Conservation (phyloP, 1,284 basidiomycete species). For the Ceratobasidium sp. region DNA sequence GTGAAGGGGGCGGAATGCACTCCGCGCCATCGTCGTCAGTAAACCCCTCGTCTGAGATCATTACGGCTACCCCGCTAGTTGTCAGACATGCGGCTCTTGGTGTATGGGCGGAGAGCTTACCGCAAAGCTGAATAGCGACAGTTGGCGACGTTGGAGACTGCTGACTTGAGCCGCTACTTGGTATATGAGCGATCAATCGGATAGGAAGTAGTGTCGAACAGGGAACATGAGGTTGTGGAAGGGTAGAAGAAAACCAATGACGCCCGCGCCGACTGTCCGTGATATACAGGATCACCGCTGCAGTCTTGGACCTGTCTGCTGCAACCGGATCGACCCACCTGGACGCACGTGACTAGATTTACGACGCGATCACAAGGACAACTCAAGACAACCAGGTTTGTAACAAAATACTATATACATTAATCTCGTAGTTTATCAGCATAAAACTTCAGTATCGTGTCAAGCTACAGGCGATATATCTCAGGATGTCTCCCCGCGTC, state of each 20-base stretch:
- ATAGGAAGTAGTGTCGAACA: constrained; percentile 27
- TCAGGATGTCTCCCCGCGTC: not conserved
- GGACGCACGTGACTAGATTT: constrained; percentile 34
- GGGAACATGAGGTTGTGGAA: constrained; percentile 24
- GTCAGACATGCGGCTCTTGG: no score
- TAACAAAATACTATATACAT: constrained; percentile 5
- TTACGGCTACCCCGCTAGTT: not conserved
- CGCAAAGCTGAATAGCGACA: no score
- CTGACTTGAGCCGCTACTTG: constrained; percentile 9
- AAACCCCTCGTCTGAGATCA: constrained; percentile 34
- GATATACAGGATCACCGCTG: constrained; percentile 4
- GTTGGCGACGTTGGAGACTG: constrained; percentile 11
- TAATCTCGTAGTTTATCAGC: not conserved
- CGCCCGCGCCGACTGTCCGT: constrained; percentile 33
- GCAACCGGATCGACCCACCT: constrained; percentile 12
- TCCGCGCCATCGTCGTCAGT: constrained; percentile 27
- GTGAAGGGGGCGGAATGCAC: constrained; percentile 19
- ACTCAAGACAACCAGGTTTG: not conserved
- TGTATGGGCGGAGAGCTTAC: no score
- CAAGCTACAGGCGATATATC: not conserved
- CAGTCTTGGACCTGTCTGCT: constrained; percentile 11
- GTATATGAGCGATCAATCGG: constrained; percentile 26
- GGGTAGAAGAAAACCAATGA: constrained; percentile 22
- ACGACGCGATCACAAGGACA: not conserved
- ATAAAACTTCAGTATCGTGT: not conserved